Percentiles rank a stretch among this genome's conserved stretches.
These are phyloP conservation scores for Backusella sp. DNA, from an alignment of 192 early-diverging fungal species.

Conservation along the genomic window DNA sequence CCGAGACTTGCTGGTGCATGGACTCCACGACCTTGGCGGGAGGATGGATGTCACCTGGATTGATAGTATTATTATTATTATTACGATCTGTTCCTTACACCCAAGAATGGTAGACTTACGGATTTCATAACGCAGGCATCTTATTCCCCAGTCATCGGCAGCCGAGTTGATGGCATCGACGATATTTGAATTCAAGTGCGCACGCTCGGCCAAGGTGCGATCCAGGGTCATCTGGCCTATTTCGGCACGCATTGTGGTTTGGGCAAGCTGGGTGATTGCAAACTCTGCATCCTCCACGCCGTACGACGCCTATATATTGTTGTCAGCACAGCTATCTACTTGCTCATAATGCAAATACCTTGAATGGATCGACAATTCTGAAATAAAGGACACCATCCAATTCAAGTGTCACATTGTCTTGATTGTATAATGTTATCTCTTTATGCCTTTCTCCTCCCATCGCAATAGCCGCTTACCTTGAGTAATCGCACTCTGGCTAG, in stretches of 20 bases:
- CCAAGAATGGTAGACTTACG: constrained; percentile 32
- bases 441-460: neutral
- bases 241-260: constrained; percentile 98
- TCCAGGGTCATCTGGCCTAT: constrained; percentile 99
- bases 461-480: constrained; percentile 49
- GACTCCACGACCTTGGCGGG: constrained; percentile 91
- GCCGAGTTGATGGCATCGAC: constrained; percentile 94
- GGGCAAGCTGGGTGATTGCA: constrained; percentile 94
- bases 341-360: constrained; percentile 40
- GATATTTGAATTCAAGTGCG: constrained; percentile 90
- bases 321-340: neutral
- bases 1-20: constrained; percentile 98
- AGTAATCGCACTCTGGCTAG: constrained; percentile 87
- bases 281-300: constrained; percentile 95
- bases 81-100: too few species aligned
- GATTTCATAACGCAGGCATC: constrained; percentile 95
- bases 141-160: constrained; percentile 93
- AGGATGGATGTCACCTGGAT: constrained; percentile 82
- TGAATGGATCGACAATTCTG: constrained; percentile 89
- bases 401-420: constrained; percentile 94
- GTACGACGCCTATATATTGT: constrained; percentile 67
- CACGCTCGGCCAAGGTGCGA: constrained; percentile 91
- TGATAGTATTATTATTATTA: neutral
- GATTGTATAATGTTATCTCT: neutral
- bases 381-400: constrained; percentile 98